Percentiles rank a stretch among this genome's conserved stretches.
Conservation (phyloP, 2,329 filamentous ascomycete species). For the Fonsecaea pugnacius region DNA sequence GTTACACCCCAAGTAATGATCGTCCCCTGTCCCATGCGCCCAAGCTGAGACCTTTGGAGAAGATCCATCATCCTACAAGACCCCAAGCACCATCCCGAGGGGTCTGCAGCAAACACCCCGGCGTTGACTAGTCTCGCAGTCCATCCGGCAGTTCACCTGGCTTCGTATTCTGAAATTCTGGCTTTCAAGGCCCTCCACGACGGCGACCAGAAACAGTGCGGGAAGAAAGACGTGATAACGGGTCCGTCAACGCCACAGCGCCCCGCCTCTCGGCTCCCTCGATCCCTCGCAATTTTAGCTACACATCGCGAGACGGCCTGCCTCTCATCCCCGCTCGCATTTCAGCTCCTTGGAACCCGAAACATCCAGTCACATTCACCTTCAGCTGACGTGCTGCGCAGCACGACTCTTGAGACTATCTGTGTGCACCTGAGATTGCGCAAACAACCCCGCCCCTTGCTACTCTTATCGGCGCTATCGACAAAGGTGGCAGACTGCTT, state of each 20-base stretch:
- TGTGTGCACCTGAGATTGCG: not conserved
- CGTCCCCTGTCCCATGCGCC: not conserved
- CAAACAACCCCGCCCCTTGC: not conserved
- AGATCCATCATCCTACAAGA: not conserved
- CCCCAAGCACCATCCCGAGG: not conserved
- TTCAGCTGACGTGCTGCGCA: not conserved
- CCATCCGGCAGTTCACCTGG: not conserved
- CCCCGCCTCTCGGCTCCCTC: not conserved
- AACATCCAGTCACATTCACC: constrained; percentile 4
- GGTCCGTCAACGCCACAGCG: not conserved
- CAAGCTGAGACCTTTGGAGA: constrained; percentile 2
- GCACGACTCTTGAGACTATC: not conserved
- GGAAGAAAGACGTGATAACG: not conserved
- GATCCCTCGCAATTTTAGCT: constrained; percentile 17
- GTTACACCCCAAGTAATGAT: not conserved
- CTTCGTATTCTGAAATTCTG: not conserved
- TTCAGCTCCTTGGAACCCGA: constrained; percentile 3
- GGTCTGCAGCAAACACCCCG: not conserved
- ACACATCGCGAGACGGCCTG: not conserved
- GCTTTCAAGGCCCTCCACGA: not conserved
- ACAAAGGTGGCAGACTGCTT: not conserved
- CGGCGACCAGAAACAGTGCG: not conserved
- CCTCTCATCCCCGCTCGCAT: not conserved
- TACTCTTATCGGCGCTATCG: constrained; percentile 1
- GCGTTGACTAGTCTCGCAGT: not conserved